A percentile compares a stretch with the other conserved stretches of the same genome.
Conservation (phyloP, 805 yeast genomes). For the Kuraishia cidri region DNA sequence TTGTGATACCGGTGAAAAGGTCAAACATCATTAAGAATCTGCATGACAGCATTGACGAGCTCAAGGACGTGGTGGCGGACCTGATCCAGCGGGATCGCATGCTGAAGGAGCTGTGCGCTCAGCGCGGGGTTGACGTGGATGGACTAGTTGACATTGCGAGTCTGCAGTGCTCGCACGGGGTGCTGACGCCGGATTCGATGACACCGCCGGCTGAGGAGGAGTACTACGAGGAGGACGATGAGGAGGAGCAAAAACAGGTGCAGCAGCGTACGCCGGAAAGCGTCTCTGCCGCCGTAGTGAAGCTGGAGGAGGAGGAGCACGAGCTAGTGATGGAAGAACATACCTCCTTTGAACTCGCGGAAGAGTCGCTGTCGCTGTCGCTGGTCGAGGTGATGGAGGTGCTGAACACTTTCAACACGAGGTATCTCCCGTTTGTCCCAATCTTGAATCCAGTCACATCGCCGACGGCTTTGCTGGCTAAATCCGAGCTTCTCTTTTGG, state of each 20-base stretch:
- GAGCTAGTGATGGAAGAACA: slow-evolving; percentile 5
- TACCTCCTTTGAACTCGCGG: no score
- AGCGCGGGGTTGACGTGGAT: slow-evolving; percentile 16
- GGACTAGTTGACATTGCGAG: slow-evolving; percentile 19
- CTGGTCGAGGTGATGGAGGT: slow-evolving; percentile 6
- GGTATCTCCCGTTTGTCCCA: slow-evolving; percentile 13
- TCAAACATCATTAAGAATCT: slow-evolving; percentile 27
- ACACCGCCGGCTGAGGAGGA: slow-evolving; percentile 5
- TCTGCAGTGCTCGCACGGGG: no score
- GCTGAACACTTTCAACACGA: slow-evolving; percentile 11
- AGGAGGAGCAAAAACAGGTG: neutral
- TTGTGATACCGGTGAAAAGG: slow-evolving; percentile 43
- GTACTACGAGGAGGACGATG: neutral
- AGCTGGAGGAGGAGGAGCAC: slow-evolving; percentile 2
- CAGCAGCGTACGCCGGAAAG: slow-evolving; percentile 7
- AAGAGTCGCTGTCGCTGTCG: slow-evolving; percentile 5
- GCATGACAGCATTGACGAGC: slow-evolving; percentile 19
- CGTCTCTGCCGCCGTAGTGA: slow-evolving; percentile 6
- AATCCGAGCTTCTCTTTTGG: no score
- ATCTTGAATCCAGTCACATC: slow-evolving; percentile 13
- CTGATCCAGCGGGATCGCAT: slow-evolving; percentile 15
- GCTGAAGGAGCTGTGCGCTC: slow-evolving; percentile 13
- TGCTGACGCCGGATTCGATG: no score
- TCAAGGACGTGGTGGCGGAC: slow-evolving; percentile 17
- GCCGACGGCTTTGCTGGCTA: slow-evolving; percentile 10